Conservation (phyloP, 1,284 basidiomycete genomes). For the Puccinia hordei region DNA sequence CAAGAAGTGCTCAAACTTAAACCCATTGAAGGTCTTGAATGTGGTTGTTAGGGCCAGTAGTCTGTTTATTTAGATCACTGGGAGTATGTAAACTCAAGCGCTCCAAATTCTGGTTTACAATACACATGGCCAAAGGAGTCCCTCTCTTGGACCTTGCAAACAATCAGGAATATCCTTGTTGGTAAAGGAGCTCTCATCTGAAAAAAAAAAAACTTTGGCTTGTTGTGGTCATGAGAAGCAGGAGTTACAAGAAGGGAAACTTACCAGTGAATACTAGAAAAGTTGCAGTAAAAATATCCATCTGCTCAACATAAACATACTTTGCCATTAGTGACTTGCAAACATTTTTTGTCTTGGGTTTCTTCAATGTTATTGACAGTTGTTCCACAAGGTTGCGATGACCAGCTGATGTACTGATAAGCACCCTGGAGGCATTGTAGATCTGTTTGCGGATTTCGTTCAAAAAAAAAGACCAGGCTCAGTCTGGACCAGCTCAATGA, state of each 20-base stretch:
- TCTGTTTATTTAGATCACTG: not conserved
- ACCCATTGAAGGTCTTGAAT: not conserved
- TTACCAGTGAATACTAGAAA: conserved; percentile 26
- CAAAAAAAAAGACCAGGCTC: not conserved
- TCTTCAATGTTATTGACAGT: conserved; percentile 2
- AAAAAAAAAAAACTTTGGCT: not conserved
- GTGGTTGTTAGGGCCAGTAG: not conserved
- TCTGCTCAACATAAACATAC: not conserved
- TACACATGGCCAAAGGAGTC: not conserved
- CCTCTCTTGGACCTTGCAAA: not conserved
- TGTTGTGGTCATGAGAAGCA: not conserved
- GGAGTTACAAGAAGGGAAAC: conserved; percentile 1
- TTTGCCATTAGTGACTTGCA: not conserved
- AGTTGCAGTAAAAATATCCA: too few relatives aligned
- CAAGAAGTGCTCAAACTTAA: not conserved
- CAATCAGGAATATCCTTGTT: not conserved
- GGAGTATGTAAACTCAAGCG: conserved; percentile 8
- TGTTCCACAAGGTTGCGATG: too few relatives aligned
- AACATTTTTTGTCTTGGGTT: not conserved
- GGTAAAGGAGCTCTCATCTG: conserved; percentile 12
- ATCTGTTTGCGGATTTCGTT: not conserved
- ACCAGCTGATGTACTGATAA: not conserved
- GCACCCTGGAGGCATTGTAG: not conserved
- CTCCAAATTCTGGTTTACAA: not conserved
- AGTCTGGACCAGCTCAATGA: not conserved